Evolutionary conservation across 1,284 basidiomycete genomes (phyloP).

Genomic region (Tetrapyrgos nigripes): DNA sequence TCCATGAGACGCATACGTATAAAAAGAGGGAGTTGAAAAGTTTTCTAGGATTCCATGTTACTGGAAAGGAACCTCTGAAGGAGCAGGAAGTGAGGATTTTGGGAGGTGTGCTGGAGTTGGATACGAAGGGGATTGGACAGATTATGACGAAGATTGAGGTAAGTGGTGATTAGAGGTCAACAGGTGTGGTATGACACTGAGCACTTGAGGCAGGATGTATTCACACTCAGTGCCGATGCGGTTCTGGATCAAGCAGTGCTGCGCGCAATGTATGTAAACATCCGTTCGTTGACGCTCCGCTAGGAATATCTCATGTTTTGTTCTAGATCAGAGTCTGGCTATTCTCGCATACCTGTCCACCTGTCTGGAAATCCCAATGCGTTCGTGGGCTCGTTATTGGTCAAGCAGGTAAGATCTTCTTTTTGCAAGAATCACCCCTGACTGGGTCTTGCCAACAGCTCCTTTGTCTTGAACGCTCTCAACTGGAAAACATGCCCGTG

Average conservation of each 20-base stretch:
- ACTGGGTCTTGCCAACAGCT: constrained; percentile 54
- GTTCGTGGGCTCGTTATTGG: constrained; percentile 88
- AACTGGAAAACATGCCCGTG: constrained; percentile 68
- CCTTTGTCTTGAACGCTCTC: constrained; percentile 88
- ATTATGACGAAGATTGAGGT: constrained; percentile 87
- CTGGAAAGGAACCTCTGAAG: constrained; percentile 85
- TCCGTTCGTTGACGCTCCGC: neutral
- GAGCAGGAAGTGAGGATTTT: constrained; percentile 91
- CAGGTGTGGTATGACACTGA: neutral
- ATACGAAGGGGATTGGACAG: constrained; percentile 80
- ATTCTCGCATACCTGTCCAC: constrained; percentile 94
- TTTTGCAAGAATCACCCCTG: neutral
- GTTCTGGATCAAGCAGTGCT: constrained; percentile 84
- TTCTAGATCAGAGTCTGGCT: constrained; percentile 73
- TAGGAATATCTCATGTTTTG: too few species aligned
- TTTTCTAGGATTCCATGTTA: constrained; percentile 91
- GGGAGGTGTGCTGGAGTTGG: constrained; percentile 88
- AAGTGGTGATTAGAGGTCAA: neutral
- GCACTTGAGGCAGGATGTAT: constrained; percentile 60
- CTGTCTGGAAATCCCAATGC: constrained; percentile 76
- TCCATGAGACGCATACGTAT: constrained; percentile 77
- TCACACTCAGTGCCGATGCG: constrained; percentile 78
- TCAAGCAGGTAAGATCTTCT: constrained; percentile 70
- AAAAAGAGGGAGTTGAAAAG: constrained; percentile 93
- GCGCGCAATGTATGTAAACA: constrained; percentile 58